Percentiles rank a stretch among this genome's conserved stretches.
These are phyloP conservation scores for Ambrosia trifida DNA, from an alignment of 129 eudicot species.

Conservation along the genomic window DNA sequence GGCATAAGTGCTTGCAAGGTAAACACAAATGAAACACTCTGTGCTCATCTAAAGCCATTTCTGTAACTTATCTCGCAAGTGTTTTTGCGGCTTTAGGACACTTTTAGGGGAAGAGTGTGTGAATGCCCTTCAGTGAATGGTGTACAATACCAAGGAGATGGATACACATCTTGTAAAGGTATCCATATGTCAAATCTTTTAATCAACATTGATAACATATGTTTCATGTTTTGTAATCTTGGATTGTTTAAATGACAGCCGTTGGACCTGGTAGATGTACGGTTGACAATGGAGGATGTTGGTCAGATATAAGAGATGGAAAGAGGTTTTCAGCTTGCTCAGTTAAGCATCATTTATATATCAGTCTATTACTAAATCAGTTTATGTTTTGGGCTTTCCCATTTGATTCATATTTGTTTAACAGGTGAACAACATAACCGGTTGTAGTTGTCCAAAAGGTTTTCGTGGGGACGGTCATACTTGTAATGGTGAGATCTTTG, in stretches of 20 bases:
- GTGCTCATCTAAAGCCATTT: background rate
- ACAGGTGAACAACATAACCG: constrained; percentile 62
- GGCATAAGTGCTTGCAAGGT: constrained; percentile 91
- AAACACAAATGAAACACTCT: constrained; percentile 6
- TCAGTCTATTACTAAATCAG: background rate
- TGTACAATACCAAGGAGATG: constrained; percentile 92
- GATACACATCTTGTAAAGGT: constrained; percentile 84
- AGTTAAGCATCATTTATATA: constrained; percentile 41
- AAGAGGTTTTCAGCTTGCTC: constrained; percentile 71
- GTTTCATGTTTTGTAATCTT: background rate
- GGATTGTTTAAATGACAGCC: constrained; percentile 46
- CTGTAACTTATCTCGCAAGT: background rate
- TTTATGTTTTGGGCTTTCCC: background rate
- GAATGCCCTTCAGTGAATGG: constrained; percentile 80
- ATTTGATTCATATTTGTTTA: constrained; percentile 10
- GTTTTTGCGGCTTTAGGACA: constrained; percentile 55
- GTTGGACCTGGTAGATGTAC: constrained; percentile 90
- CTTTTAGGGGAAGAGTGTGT: constrained; percentile 90
- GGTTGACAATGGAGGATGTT: constrained; percentile 84
- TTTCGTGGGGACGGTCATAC: constrained; percentile 78
- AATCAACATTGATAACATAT: background rate
- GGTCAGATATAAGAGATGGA: constrained; percentile 75
- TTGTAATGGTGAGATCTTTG: constrained; percentile 56
- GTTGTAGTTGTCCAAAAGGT: constrained; percentile 87
- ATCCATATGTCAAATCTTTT: background rate